phyloP scores from a whole-genome alignment of 495 filamentous ascomycete species.

The Penicillium alfredii region DNA sequence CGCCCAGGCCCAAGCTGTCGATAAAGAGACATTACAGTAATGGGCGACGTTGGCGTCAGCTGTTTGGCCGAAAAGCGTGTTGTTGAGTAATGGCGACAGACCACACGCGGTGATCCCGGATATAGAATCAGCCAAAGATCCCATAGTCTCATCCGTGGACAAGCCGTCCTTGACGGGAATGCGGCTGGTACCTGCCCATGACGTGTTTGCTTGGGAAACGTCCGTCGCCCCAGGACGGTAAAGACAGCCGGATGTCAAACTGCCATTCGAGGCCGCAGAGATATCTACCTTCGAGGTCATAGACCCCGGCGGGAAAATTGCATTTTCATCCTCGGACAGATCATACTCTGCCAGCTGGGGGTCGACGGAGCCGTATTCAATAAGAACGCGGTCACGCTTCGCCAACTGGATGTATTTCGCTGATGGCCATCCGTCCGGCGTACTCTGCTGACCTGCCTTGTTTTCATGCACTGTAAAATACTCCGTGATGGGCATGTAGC shows the following conservation, averaged over 20 bases:
- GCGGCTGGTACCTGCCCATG: constrained; percentile 46
- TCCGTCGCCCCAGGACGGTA: constrained; percentile 33
- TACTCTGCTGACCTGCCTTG: constrained; percentile 36
- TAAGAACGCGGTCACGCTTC: constrained; percentile 43
- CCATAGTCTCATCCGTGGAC: constrained; percentile 29
- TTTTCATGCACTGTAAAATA: constrained; percentile 46
- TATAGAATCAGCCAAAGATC: constrained; percentile 24
- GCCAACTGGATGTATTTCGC: constrained; percentile 50
- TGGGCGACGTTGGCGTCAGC: constrained; percentile 38
- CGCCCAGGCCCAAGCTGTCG: constrained; percentile 55
- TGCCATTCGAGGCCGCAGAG: constrained; percentile 25
- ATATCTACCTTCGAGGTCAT: constrained; percentile 27
- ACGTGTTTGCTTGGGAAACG: constrained; percentile 46
- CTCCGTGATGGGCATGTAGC: constrained; percentile 41
- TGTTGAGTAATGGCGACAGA: constrained; percentile 52
- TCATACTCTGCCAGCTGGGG: constrained; percentile 51
- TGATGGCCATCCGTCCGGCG: constrained; percentile 59
- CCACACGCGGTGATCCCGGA: constrained; percentile 50
- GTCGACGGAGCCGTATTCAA: constrained; percentile 51
- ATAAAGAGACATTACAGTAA: constrained; percentile 48
- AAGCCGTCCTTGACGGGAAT: constrained; percentile 26
- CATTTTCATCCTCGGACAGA: constrained; percentile 32
- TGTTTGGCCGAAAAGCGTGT: constrained; percentile 45
- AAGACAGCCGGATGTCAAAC: constrained; percentile 47
- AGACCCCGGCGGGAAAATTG: constrained; percentile 40